Base-by-base conservation (phyloP, 2,329 filamentous ascomycete species). In the Xylogone sp. region DNA sequence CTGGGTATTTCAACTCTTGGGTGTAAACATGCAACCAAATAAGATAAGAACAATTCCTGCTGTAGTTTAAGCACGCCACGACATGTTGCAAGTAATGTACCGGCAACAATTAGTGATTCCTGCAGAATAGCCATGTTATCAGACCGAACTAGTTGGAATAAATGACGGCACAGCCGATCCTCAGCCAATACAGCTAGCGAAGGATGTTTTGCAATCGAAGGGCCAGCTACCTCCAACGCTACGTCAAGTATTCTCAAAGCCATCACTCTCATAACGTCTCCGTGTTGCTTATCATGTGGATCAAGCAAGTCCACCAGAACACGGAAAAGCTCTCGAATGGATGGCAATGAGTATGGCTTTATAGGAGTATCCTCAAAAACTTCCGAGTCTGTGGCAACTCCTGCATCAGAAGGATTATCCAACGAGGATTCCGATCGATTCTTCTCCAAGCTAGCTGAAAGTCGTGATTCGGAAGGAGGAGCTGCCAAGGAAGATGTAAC, bases 231-330 rank as follows among this genome's bases (percentile, higher is more conserved):
- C 70, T 99, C 94, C 20, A 99, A 80, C 1, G 94, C 94, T 43
- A 99, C 94, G 68, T 99, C 94, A 50, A 99, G 94, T 57, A 99
- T 97, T 43, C 94, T 84, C 58, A 99, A 74, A 18, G 94, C 94
- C 92, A 99, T 99, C 42, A 99, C 90, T 60, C 93, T 84, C 87
- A 97, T 94, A 1, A 90, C 87, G 65, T 99, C 94, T 2, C 91
- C 95, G 68, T 97, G 90, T 61, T 93, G 89, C 48, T 84, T 86
- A 69, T 97, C 93, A 64, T 96, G 89, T 1, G 95, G 94, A 65
- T 99, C 91, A 21, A 99, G 73, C 16, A 99, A 84, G 67, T 96
- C 93, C 43, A 97, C 93, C 21, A 99, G 75, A 42, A 97, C 94
- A 49, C 94, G 80, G 66, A 99, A 96, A 0, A 99, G 79, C 67